These are phyloP conservation scores for Cyclotella choctawhatcheeana DNA, from an alignment of 108 stramenopile genomes.

Conservation along the genomic window DNA sequence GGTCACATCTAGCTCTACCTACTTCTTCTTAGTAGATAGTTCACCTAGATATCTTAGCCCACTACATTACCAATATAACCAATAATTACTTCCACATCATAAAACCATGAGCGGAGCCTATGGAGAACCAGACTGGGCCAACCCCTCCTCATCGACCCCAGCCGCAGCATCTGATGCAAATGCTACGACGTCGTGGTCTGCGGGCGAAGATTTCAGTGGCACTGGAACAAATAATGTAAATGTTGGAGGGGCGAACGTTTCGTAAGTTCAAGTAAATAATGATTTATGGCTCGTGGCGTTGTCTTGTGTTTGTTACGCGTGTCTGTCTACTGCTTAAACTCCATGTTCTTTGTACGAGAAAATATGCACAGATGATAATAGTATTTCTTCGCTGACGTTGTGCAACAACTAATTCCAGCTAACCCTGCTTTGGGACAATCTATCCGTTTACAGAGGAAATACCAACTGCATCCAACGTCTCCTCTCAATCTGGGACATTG, in stretches of 20 bases:
- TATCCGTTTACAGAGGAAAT: conserved; percentile 33
- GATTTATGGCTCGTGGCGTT: no score
- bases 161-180: conserved; percentile 22
- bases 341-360: no score
- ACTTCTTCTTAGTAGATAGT: no score
- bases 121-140: conserved; percentile 78
- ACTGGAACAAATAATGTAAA: conserved; percentile 19
- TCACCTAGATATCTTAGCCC: not conserved
- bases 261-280: no score
- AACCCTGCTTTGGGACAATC: not conserved
- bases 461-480: conserved; percentile 47
- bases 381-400: no score
- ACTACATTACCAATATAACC: not conserved
- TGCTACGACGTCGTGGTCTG: conserved; percentile 22
- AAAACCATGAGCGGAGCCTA: conserved; percentile 54
- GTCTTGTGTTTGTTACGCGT: no score
- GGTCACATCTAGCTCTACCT: no score
- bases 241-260: not conserved
- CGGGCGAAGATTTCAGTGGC: conserved; percentile 46
- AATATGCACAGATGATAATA: no score
- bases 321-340: no score
- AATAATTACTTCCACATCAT: not conserved
- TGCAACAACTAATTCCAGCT: not conserved
- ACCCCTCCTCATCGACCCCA: conserved; percentile 35
- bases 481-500: conserved; percentile 70